Evolutionary conservation across 1,284 basidiomycete species (phyloP).

Genomic region (Phylloporus sp.): DNA sequence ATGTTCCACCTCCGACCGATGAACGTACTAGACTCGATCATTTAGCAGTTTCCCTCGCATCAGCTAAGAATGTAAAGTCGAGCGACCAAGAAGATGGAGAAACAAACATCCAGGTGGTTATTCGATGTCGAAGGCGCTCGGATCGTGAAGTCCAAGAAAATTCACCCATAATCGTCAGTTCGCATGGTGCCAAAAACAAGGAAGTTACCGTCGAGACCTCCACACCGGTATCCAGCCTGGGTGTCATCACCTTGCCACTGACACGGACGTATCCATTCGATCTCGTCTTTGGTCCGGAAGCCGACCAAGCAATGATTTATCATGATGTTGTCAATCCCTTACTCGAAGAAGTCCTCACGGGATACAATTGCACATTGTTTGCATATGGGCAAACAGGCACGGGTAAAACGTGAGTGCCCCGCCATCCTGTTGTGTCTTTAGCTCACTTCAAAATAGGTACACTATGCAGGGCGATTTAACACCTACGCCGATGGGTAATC

Average conservation of each 20-base stretch:
- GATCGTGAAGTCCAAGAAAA: conserved; percentile 82
- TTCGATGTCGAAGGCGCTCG: conserved; percentile 82
- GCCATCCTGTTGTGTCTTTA: conserved; percentile 3
- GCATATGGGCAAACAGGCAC: conserved; percentile 99
- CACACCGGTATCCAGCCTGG: conserved; percentile 62
- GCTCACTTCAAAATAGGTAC: conserved; percentile 55
- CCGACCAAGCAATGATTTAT: conserved; percentile 95
- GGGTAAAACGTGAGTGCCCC: conserved; percentile 92
- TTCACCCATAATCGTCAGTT: conserved; percentile 82
- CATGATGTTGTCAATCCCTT: conserved; percentile 93
- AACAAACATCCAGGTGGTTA: conserved; percentile 89
- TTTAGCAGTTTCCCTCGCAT: conserved; percentile 25
- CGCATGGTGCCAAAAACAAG: conserved; percentile 71
- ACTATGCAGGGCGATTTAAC: conserved; percentile 95
- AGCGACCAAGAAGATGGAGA: conserved; percentile 51
- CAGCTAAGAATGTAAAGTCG: conserved; percentile 20
- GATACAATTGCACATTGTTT: conserved; percentile 99
- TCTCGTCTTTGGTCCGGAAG: conserved; percentile 95
- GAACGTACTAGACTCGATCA: conserved; percentile 27
- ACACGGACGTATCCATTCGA: conserved; percentile 91
- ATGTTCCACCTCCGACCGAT: conserved; percentile 15
- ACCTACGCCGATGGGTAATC: conserved; percentile 85
- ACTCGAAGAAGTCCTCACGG: conserved; percentile 90
- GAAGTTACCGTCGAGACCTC: conserved; percentile 83
- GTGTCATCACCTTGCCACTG: conserved; percentile 67